Conservation (phyloP, 805 yeast genomes). For the Candida montana region DNA sequence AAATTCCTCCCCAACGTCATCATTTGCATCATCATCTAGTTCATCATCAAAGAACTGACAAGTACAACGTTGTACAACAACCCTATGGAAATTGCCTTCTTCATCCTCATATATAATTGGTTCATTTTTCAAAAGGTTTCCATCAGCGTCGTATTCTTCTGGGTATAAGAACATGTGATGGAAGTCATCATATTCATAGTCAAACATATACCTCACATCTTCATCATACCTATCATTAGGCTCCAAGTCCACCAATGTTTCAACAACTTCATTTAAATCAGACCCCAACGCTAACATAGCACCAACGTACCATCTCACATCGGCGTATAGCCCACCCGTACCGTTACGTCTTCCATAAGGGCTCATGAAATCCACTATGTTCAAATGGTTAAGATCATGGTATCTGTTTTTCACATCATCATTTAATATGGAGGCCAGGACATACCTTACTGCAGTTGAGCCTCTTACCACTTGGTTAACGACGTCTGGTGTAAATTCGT, state of each 20-base stretch:
- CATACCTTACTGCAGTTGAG: constrained; percentile 55
- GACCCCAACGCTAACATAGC: constrained; percentile 47
- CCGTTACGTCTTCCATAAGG: constrained; percentile 61
- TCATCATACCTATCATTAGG: constrained; percentile 64
- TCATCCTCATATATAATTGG: constrained; percentile 24
- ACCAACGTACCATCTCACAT: constrained; percentile 53
- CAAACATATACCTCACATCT: constrained; percentile 57
- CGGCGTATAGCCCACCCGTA: constrained; percentile 54
- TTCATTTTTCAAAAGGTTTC: constrained; percentile 11
- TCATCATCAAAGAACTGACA: constrained; percentile 23
- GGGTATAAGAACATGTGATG: constrained; percentile 29
- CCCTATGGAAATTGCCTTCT: constrained; percentile 23
- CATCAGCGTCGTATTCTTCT: constrained; percentile 17
- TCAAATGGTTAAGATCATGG: constrained; percentile 57
- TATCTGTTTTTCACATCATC: constrained; percentile 34
- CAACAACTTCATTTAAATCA: constrained; percentile 45
- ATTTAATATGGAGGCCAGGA: constrained; percentile 56
- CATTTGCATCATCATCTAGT: neutral
- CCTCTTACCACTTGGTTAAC: constrained; percentile 53
- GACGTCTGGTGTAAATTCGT: constrained; percentile 35
- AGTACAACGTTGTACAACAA: constrained; percentile 21
- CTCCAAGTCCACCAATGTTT: constrained; percentile 49
- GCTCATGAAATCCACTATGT: constrained; percentile 55
- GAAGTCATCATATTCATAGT: constrained; percentile 44
- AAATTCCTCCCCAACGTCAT: neutral